Conservation (phyloP, 768 basidiomycete genomes). For the Xerocomus brunneocitrinus region DNA sequence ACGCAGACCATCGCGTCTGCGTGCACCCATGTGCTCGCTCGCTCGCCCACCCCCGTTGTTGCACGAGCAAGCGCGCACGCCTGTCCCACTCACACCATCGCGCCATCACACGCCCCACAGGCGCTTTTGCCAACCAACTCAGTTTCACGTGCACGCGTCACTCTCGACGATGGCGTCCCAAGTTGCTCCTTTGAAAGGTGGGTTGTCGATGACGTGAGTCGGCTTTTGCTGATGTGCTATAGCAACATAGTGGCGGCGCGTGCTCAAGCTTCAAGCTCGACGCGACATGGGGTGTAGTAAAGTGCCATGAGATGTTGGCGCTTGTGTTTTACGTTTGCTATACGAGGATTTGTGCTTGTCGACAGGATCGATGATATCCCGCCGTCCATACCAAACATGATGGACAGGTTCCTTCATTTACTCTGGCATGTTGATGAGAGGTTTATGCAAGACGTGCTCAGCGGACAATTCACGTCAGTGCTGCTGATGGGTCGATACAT, state of each 20-base stretch:
- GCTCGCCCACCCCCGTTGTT: no score
- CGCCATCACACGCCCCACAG: no score
- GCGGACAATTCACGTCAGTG: background rate
- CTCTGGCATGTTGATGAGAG: constrained; percentile 47
- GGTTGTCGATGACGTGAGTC: no score
- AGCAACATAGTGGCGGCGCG: constrained; percentile 46
- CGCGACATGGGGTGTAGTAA: constrained; percentile 36
- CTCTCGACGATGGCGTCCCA: no score
- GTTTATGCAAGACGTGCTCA: constrained; percentile 28
- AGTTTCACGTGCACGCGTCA: no score
- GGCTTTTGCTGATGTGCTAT: background rate
- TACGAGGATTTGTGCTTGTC: constrained; percentile 44
- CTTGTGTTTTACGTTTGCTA: constrained; percentile 53
- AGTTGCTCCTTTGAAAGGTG: no score
- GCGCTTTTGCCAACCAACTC: no score
- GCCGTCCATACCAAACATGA: constrained; percentile 40
- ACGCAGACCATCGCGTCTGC: no score
- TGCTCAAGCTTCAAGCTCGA: constrained; percentile 37
- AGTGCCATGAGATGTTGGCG: constrained; percentile 46
- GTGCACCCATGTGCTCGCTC: no score
- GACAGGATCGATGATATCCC: constrained; percentile 47
- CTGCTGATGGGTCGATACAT: background rate
- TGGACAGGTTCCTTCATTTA: constrained; percentile 43
- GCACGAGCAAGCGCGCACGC: no score
- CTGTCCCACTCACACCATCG: no score